Evolutionary conservation across 75 land plant genomes (phyloP), one percentile per base, ranked within the genome.

Genomic region (Sequoiadendron giganteum): DNA sequence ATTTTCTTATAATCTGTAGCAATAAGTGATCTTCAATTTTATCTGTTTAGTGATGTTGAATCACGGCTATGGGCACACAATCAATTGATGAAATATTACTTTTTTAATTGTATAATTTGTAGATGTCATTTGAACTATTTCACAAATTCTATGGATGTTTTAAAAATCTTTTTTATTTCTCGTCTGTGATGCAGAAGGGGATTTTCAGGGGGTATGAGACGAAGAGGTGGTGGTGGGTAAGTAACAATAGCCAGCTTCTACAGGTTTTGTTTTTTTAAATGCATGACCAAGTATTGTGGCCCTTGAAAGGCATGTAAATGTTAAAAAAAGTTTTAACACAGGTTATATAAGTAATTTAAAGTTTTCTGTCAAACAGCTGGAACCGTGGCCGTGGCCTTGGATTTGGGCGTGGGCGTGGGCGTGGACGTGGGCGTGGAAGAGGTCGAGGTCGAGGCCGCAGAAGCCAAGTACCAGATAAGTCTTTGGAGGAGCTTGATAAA

Each of bases 401-500:
- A 30, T 45, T 85, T 19, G 86, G 94, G 15, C 93, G 94, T 82
- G 84, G 84, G 4, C 92, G 93, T 6, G 80, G 92, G 10, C 84
- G 84, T 82, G 84, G 84, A 11, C 49, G 80, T 54, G 91, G 91
- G 2, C 87, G 91, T 4, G 91, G 91, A 32, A 36, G 91, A 47
- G 90, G 90, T 4, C 77, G 91, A 78, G 91, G 91, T 18, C 13
- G 78, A 34, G 79, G 61, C 28, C 48, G 84, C 4, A 82, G 84
- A 45, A 43, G 28, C 32, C 49, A 43, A 82, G 49, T 28, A 47
- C 49, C 48, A 28, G 77, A 86, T 42, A 90, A 90, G 86, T 61
- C 87, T 89, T 81, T 85, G 19, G 91, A 86, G 21, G 91, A 90
- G 10, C 87, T 90, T 84, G 91, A 90, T 86, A 91, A 91, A 39